Conservation (phyloP, 2,329 filamentous ascomycete genomes). For the Talaromyces marneffei region DNA sequence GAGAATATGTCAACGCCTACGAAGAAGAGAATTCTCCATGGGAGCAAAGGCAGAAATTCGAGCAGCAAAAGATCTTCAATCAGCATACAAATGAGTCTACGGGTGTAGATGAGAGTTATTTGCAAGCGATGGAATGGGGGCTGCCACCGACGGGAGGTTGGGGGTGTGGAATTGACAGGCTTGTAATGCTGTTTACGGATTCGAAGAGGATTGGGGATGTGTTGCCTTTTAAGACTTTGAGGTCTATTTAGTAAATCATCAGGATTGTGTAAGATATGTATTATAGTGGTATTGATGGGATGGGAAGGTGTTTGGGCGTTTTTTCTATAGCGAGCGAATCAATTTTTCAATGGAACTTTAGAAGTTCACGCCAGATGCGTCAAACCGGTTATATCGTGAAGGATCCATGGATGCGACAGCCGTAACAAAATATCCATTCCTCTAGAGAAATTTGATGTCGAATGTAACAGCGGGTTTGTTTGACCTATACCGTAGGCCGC, state of each 20-base stretch:
- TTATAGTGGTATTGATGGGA: not conserved
- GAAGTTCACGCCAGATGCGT: too few species aligned
- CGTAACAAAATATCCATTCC: not conserved
- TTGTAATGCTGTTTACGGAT: constrained; percentile 86
- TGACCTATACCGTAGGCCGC: not conserved
- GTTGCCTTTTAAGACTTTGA: constrained; percentile 79
- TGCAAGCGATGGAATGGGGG: constrained; percentile 78
- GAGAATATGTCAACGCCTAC: constrained; percentile 92
- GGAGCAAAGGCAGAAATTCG: constrained; percentile 78
- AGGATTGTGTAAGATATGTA: not conserved
- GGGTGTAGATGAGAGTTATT: constrained; percentile 69
- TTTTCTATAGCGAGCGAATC: not conserved
- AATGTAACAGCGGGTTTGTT: not conserved
- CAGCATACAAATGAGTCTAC: constrained; percentile 45
- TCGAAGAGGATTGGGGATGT: constrained; percentile 76
- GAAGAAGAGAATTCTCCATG: constrained; percentile 95
- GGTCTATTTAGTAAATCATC: constrained; percentile 37
- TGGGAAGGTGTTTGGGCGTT: not conserved
- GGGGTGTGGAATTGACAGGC: constrained; percentile 86
- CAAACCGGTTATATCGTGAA: too few species aligned
- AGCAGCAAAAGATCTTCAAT: constrained; percentile 49
- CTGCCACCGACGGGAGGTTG: constrained; percentile 94
- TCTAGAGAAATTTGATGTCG: not conserved
- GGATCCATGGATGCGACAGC: not conserved
- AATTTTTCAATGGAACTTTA: not conserved